Evolutionary conservation across 495 filamentous ascomycete genomes (phyloP), one percentile per base, ranked within the genome.

Genomic region (Trichoderma asperelloides): DNA sequence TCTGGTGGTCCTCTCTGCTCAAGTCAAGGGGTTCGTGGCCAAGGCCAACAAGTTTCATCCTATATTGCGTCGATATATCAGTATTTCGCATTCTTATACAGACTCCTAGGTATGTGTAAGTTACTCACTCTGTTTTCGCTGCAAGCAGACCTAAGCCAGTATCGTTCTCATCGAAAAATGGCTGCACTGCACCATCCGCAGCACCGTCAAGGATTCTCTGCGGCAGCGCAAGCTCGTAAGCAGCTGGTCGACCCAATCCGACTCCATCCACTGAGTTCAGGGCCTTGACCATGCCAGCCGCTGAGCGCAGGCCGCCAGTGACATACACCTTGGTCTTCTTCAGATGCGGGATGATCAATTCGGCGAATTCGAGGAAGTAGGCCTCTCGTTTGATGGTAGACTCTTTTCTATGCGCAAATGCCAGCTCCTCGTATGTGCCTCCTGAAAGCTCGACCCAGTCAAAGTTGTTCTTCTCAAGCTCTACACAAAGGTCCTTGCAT

Each of bases 321-420:
- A 89, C 76, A 68, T 85, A 88, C 1, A 77, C 77, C 70, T 81
- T 85, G 15, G 84, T 85, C 71, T 83, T 79, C 27, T 68, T 78
- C 30, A 87, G 76, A 15, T 76, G 76, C n/a, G 83, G 84, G 11
- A 80, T 78, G 62, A 89, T 88, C 55, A 76, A 67, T 47, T 88
- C 82, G 4, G 87, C 87, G 67, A 88, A 89, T 18, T 89, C 85
- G 62, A 89, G 73, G 77, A 89, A 89, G 76, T 87, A 88, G 6
- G 85, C 80, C 72, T 89, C 87, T 5, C 88, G 78, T 69, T 81
- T 79, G 68, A 76, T 75, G 16, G 84, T 86, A 45, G 77, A 82
- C 68, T 87, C 85, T 18, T 78, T 74, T 70, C 80, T 78, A 73
- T 87, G 81, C 37, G 70, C 67, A 69, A 87, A 85, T 3, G 74